Evolutionary conservation across 2,329 filamentous ascomycete genomes (phyloP), one percentile per base, ranked within the genome.

Genomic region (Aspergillus quadricinctus): DNA sequence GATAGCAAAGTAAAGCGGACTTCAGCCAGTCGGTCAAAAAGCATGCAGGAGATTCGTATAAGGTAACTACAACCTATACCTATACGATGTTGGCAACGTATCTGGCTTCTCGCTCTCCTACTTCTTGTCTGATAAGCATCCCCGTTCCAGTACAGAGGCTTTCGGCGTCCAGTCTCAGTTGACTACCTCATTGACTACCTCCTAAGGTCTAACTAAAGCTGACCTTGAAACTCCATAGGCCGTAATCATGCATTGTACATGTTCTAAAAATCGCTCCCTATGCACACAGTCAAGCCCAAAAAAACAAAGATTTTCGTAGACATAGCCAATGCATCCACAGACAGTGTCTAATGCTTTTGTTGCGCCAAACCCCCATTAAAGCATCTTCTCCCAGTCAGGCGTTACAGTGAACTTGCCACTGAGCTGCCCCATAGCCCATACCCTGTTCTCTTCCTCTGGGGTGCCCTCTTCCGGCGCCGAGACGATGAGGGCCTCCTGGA

Each of bases 341-440:
- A 17, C 14, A 17, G 5, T 17, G 31, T 37, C 31, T 37, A 17
- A 37, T 19, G 21, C 41, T 45, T 23, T 11, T 35, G 7, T 35
- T 19, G 19, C 27, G 11, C 48, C 48, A 48, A 48, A 48, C 1
- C 9, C 21, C 21, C 43, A 17, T 68, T 57, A 74, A 51, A 76
- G 61, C 53, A 86, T 78, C 63, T 79, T 75, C 49, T 77, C 75
- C 81, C 83, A 86, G 66, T 87, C 79, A 14, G 85, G 85, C 51
- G 78, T 81, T 35, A 86, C 80, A 2, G 87, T 82, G 66, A 87
- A 86, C 70, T 86, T 87, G 53, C 82, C 83, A 69, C 81, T 83
- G n/a, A 87, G 76, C 64, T 84, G 80, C 8, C 84, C 85, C 75
- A 87, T 81, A 2, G 80, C 80, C 70, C 80, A 80, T 40, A 80